Evolutionary conservation across 139 green algal genomes (phyloP).

Genomic region (Dunaliella sp.): DNA sequence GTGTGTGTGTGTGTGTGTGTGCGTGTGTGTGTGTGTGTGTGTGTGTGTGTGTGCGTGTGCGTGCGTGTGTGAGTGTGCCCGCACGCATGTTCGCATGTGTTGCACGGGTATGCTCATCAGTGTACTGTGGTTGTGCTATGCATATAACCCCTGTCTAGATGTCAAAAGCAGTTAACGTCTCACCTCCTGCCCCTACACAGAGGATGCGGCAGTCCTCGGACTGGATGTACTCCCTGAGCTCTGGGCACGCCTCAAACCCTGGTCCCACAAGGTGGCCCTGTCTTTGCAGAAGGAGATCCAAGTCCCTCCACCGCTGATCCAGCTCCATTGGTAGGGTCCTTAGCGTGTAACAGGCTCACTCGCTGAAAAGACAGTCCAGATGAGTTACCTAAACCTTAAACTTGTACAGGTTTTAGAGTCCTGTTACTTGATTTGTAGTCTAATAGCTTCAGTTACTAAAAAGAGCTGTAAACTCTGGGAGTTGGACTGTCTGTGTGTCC

Average conservation of each 20-base stretch:
- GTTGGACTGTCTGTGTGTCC: too few species aligned
- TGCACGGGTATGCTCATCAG: neutral
- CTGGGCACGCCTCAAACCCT: conserved; percentile 78
- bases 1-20: neutral
- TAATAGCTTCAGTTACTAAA: too few species aligned
- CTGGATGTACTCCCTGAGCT: conserved; percentile 70
- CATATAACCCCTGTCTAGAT: too few species aligned
- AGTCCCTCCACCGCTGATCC: conserved; percentile 61
- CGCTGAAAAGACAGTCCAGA: too few species aligned
- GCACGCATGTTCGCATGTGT: neutral
- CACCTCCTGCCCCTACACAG: conserved; percentile 91
- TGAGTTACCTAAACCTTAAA: too few species aligned
- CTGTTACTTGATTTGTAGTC: too few species aligned
- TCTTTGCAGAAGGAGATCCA: conserved; percentile 77
- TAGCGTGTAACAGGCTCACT: too few species aligned
- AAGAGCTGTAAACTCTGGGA: too few species aligned
- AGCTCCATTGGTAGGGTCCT: too few species aligned
- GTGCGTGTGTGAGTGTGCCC: neutral
- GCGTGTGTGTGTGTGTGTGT: neutral
- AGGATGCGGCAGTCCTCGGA: conserved; percentile 68
- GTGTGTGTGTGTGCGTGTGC: neutral
- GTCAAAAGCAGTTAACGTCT: too few species aligned
- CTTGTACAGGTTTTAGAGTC: too few species aligned
- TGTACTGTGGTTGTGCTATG: conserved; percentile 79
- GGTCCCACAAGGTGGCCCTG: conserved; percentile 75